These are phyloP conservation scores for Amylostereum areolatum DNA, from an alignment of 1,284 basidiomycete genomes.

Conservation along the genomic window DNA sequence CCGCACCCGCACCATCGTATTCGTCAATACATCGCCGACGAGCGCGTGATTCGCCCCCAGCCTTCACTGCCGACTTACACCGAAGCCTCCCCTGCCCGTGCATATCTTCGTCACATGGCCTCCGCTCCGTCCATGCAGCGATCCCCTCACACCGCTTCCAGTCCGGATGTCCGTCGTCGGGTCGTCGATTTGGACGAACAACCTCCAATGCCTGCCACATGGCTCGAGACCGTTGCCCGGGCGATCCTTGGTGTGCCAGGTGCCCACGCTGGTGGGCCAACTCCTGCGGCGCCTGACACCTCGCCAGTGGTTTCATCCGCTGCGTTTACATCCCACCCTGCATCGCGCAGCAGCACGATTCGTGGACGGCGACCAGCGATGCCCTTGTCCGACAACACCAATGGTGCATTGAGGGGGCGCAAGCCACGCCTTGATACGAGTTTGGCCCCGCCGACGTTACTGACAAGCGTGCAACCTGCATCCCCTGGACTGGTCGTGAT, in stretches of 20 bases:
- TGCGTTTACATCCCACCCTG: no score
- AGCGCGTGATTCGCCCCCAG: constrained; percentile 16
- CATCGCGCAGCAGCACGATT: no score
- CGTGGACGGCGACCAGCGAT: no score
- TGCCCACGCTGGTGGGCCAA: constrained; percentile 38
- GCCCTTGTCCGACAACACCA: no score
- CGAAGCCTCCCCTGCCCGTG: constrained; percentile 44
- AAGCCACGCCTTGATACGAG: not conserved
- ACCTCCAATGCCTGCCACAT: constrained; percentile 49
- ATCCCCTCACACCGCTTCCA: not conserved
- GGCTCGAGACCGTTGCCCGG: constrained; percentile 58
- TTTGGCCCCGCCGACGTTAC: not conserved
- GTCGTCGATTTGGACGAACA: constrained; percentile 5
- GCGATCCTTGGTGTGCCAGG: constrained; percentile 47
- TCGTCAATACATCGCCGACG: not conserved
- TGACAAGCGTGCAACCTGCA: not conserved
- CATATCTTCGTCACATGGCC: constrained; percentile 64
- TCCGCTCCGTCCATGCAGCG: constrained; percentile 32
- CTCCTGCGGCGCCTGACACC: constrained; percentile 10
- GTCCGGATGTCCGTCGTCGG: constrained; percentile 5
- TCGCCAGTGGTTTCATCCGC: no score
- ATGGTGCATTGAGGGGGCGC: no score
- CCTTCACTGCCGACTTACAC: constrained; percentile 23
- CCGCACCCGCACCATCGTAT: constrained; percentile 6
- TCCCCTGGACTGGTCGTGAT: constrained; percentile 39